Evolutionary conservation across 2,329 filamentous ascomycete genomes (phyloP).

Genomic region (Fusarium gaditjirri): DNA sequence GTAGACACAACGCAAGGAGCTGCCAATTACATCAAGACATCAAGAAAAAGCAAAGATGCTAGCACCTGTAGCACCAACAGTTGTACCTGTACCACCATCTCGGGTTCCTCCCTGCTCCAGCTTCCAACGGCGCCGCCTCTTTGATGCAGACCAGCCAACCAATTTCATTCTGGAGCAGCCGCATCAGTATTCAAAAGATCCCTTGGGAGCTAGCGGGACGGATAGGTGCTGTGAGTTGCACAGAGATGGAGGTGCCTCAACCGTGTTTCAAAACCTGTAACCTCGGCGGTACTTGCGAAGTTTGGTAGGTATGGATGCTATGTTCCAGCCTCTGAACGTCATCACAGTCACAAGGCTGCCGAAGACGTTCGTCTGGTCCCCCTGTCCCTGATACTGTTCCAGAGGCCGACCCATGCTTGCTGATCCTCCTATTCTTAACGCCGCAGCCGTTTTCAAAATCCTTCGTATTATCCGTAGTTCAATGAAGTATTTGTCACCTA

Average conservation of each 20-base stretch:
- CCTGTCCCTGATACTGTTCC: conserved; percentile 15
- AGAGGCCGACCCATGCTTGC: conserved; percentile 22
- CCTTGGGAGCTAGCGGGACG: not conserved
- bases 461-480: not conserved
- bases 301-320: not conserved
- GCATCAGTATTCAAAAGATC: conserved; percentile 6
- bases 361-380: not conserved
- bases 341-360: conserved; percentile 28
- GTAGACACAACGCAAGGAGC: conserved; percentile 4
- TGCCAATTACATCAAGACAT: conserved; percentile 19
- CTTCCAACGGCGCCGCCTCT: conserved; percentile 32
- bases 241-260: conserved; percentile 10
- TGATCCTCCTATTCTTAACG: conserved; percentile 40
- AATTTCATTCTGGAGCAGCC: conserved; percentile 31
- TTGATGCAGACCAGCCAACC: conserved; percentile 37
- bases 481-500: not conserved
- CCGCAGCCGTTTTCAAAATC: conserved; percentile 27
- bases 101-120: conserved; percentile 12
- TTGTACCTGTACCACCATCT: conserved; percentile 8
- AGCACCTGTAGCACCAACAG: not conserved
- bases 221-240: not conserved
- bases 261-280: conserved; percentile 36
- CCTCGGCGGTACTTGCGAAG: not conserved
- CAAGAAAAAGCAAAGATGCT: conserved; percentile 37
- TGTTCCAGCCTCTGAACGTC: conserved; percentile 30